These are phyloP conservation scores for Epichloe sibirici DNA, from an alignment of 2,329 filamentous ascomycete species.

Conservation along the genomic window DNA sequence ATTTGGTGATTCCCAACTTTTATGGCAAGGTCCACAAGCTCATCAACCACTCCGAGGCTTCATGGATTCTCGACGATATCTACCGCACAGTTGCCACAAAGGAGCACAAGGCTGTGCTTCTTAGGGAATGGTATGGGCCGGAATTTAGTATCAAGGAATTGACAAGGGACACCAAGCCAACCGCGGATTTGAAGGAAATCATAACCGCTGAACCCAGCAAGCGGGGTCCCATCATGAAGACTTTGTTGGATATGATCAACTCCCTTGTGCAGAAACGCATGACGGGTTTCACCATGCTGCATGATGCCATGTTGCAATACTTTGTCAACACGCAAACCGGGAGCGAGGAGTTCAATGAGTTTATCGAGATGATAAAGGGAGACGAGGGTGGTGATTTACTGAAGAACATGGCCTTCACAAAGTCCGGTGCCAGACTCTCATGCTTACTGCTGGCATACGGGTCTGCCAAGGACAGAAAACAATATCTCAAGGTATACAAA, in stretches of 20 bases:
- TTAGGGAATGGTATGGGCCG: conserved; percentile 92
- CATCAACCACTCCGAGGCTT: conserved; percentile 91
- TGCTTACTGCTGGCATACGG: conserved; percentile 75
- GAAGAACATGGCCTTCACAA: conserved; percentile 94
- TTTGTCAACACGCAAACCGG: conserved; percentile 69
- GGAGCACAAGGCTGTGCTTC: conserved; percentile 70
- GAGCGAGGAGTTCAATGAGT: conserved; percentile 73
- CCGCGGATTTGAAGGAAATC: conserved; percentile 61
- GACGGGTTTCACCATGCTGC: conserved; percentile 93
- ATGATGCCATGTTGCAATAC: conserved; percentile 97
- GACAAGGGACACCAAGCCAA: conserved; percentile 40
- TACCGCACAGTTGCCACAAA: conserved; percentile 80
- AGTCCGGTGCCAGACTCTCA: conserved; percentile 70
- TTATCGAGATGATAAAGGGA: conserved; percentile 79
- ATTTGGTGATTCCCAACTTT: conserved; percentile 86
- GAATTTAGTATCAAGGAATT: conserved; percentile 75
- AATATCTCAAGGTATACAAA: conserved; percentile 79
- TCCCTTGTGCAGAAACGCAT: conserved; percentile 90
- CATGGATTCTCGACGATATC: conserved; percentile 95
- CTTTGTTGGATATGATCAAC: conserved; percentile 78
- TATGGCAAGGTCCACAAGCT: conserved; percentile 85
- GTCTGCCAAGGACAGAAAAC: conserved; percentile 83
- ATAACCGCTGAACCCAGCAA: conserved; percentile 72
- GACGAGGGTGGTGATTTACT: conserved; percentile 83
- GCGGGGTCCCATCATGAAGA: conserved; percentile 73